Percentiles rank a stretch among this genome's conserved stretches.
Evolutionary conservation across 176 grass and related monocot species (phyloP).

Genomic region (Oropetium thomaeum): DNA sequence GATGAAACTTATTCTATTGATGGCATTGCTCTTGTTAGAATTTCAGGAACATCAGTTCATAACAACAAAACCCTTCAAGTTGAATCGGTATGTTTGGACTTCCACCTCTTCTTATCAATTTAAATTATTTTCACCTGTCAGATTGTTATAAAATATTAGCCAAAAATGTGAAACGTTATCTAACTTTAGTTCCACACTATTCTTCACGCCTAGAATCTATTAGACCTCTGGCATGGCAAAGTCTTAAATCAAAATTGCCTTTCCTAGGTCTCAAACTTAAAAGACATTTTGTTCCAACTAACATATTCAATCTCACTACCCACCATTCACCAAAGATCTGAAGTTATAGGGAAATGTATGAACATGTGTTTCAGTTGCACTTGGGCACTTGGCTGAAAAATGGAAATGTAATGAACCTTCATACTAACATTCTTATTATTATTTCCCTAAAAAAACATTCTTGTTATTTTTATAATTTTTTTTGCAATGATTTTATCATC

Average conservation of each 20-base stretch:
- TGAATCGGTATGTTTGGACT: constrained; percentile 57
- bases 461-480: too few relatives aligned
- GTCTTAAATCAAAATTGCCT: neutral
- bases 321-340: neutral
- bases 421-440: constrained; percentile 13
- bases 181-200: neutral
- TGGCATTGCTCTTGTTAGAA: constrained; percentile 64
- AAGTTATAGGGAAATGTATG: neutral
- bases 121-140: neutral
- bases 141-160: neutral
- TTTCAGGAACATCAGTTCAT: constrained; percentile 67
- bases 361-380: neutral
- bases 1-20: constrained; percentile 86
- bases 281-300: neutral
- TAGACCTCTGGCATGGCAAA: neutral
- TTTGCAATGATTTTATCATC: neutral
- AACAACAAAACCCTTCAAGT: constrained; percentile 92
- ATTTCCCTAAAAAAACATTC: too few relatives aligned
- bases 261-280: neutral
- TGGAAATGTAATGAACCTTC: constrained; percentile 2
- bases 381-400: constrained; percentile 6
- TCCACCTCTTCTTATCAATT: constrained; percentile 6
- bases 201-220: neutral
- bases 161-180: neutral
- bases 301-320: neutral